A percentile compares a stretch with the other conserved stretches of the same genome.
phyloP scores from a whole-genome alignment of 352 stramenopile genomes.

The Phytopythium helicoides region DNA sequence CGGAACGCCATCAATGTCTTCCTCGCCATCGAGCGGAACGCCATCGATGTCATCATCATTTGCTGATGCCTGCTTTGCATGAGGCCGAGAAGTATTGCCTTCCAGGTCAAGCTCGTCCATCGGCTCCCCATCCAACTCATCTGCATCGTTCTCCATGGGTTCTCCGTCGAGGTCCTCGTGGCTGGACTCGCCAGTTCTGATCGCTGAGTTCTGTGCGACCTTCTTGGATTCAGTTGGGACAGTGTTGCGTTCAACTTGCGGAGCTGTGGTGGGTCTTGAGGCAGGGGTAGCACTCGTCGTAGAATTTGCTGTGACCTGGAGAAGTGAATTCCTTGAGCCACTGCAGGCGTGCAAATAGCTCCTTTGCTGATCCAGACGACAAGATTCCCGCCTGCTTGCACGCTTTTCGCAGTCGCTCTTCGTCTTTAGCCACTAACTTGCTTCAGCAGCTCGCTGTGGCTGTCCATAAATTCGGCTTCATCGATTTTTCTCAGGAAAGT shows the following conservation, averaged over 20 bases:
- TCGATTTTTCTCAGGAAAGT: conserved; percentile 78
- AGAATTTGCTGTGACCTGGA: conserved; percentile 14
- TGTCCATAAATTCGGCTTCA: conserved; percentile 42
- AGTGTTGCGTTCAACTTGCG: conserved; percentile 1
- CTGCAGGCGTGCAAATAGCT: conserved; percentile 46
- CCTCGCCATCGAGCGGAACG: conserved; percentile 12
- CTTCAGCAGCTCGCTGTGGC: conserved; percentile 9
- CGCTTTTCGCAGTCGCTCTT: conserved; percentile 63
- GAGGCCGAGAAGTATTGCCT: conserved; percentile 4
- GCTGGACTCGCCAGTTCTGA: background rate
- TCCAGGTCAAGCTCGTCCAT: conserved; percentile 20
- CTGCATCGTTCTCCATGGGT: conserved; percentile 24
- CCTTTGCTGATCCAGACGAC: conserved; percentile 34
- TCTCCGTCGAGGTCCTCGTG: conserved; percentile 27
- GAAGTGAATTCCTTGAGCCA: conserved; percentile 77
- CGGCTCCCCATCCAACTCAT: conserved; percentile 39
- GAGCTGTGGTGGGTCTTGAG: conserved; percentile 1
- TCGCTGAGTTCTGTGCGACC: background rate
- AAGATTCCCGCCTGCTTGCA: conserved; percentile 67
- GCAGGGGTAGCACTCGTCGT: conserved; percentile 2
- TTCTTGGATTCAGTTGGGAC: conserved; percentile 1
- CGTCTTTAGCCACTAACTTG: conserved; percentile 24
- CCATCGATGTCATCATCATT: conserved; percentile 12
- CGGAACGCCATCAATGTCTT: conserved; percentile 38
- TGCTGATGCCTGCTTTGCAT: conserved; percentile 4